A percentile compares a stretch with the other conserved stretches of the same genome.
phyloP scores from a whole-genome alignment of 208 protist species.

The Leishmania gerbilli region DNA sequence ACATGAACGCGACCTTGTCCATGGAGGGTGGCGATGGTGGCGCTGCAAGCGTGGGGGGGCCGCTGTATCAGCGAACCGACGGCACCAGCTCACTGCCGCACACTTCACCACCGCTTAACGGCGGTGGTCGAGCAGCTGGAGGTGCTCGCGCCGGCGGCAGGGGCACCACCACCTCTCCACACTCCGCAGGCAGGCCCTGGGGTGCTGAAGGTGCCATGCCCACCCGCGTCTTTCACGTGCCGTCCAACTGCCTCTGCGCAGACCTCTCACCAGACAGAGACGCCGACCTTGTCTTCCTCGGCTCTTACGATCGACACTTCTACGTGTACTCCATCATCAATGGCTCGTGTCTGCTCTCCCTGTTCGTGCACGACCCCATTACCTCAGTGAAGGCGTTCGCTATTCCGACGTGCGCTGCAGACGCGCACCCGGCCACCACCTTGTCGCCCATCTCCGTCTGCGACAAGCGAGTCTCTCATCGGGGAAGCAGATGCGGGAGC shows the following conservation, averaged over 20 bases:
- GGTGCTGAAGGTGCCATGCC: not conserved
- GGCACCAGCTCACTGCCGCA: constrained; percentile 15
- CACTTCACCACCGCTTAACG: not conserved
- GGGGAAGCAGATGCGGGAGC: not conserved
- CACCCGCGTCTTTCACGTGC: constrained; percentile 66
- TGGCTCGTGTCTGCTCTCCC: constrained; percentile 60
- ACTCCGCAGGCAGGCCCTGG: not conserved
- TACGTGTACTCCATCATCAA: constrained; percentile 74
- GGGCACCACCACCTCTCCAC: not conserved
- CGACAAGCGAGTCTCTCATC: constrained; percentile 8
- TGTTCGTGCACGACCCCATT: constrained; percentile 80
- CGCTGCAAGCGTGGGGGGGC: not conserved
- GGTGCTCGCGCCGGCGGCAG: not conserved
- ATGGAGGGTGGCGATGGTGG: not conserved
- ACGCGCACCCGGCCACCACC: not conserved
- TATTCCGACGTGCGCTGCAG: constrained; percentile 26
- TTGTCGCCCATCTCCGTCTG: constrained; percentile 18
- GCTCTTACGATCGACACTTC: constrained; percentile 75
- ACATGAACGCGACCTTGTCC: not conserved
- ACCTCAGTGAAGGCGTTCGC: constrained; percentile 73
- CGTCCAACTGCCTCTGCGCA: constrained; percentile 81
- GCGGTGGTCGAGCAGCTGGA: not conserved
- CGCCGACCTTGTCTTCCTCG: constrained; percentile 62
- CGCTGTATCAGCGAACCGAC: not conserved
- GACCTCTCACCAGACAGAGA: constrained; percentile 47